Evolutionary conservation across 805 yeast species (phyloP), one percentile per base, ranked within the genome.

Genomic region (Ogataea dorogensis): DNA sequence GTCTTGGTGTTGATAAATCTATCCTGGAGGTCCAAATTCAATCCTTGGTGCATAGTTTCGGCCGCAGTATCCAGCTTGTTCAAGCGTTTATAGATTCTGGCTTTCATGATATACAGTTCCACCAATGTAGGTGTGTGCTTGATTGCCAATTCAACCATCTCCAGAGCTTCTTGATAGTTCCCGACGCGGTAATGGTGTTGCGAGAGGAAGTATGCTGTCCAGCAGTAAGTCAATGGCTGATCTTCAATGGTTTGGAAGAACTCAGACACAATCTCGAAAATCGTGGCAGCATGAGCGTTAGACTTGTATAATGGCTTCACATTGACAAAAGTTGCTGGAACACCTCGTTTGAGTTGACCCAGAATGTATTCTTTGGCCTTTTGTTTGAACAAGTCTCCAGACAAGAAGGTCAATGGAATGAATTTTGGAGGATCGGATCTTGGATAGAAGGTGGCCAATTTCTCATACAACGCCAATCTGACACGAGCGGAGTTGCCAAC

Each of bases 1-100:
- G 96, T 71, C 54, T 87, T 88, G 37, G 95, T 76, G 59, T 93
- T 93, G 54, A 93, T 77, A 57, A 86, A 91, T 47, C 98, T 70
- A 61, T 93, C 99, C 59, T 87, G 96, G 40, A 84, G 70, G 57
- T 93, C 96, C 38, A 84, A 61, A 36, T 67, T 58, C 49, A 96
- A 73, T 11, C 91, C 96, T 36, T 69, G 71, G 40, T 80, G 74
- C 73, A 88, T 76, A 17, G 70, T 55, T 11, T 70, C 72, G 14
- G 83, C 75, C 10, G 97, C 97, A 17, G 69, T 72, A 1, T 45
- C 53, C 17, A 74, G 51, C 40, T 79, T 68, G n/a, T 86, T 86
- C 28, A 68, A 58, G 46, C 85, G 88, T 56, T 88, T 87, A 43
- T 77, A 65, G 25, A 93, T 71, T 52, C 95, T 73, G 4, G 95